Base-by-base conservation (phyloP, 768 basidiomycete genomes). In the Amanita brunnescens region DNA sequence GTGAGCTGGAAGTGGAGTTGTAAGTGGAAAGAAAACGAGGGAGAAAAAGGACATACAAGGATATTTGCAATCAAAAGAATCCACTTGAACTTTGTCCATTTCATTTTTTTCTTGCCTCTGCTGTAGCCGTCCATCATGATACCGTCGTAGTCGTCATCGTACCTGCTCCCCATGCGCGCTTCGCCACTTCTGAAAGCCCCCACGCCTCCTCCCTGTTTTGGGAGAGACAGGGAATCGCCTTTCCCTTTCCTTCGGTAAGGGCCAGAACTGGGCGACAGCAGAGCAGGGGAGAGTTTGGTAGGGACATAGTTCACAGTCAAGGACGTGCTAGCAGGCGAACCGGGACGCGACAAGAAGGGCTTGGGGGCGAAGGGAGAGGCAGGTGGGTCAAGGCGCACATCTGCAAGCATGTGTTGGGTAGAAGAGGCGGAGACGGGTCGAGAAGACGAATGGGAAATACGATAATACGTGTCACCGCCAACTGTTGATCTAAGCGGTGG, bases 51-150 rank as follows among this genome's bases (percentile, higher is more conserved):
- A 58, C 70, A 38, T 48, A 72, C 73, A 30, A 82, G 30, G 30
- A 72, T 58, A 61, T 90, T 91, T 43, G 84, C 69, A 42, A 79
- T 39, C 64, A 91, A 84, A 3, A 92, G 64, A 9, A 75, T 68
- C 87, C 87, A 91, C 64, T 93, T 92, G 76, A 91, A 92, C 55
- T 72, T 77, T 61, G 81, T 91, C 90, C 90, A 93, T 13, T 81
- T 70, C 51, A 86, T 66, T 54, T 68, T 67, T 44, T 56, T 61
- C 33, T 5, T 12, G 1, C 34, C 34, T 13, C 24, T 21, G 34
- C 21, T n/a, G 35, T 48, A 39, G 5, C 24, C 33, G 6, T 23
- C 46, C 30, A 46, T 44, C 43, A 26, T 45, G 16, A 40, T 69
- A 64, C 54, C 68, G 67, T 1, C 9, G 10, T 34, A 21, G 18